phyloP scores from a whole-genome alignment of 129 eudicot genomes.

The Helianthus tuberosus region DNA sequence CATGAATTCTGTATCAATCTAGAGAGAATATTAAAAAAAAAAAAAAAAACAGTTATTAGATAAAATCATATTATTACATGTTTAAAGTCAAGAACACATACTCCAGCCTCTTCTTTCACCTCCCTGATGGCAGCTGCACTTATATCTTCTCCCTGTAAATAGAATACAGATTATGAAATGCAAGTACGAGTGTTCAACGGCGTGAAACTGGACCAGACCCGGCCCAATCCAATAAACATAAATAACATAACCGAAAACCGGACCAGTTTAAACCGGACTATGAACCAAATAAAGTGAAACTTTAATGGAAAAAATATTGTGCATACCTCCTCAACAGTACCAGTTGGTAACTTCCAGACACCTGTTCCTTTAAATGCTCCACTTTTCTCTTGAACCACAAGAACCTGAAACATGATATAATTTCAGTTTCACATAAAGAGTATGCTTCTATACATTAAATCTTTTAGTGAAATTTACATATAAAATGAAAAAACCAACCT shows the following conservation, averaged over 20 bases:
- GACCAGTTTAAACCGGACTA: not conserved
- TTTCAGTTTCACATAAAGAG: slow-evolving; percentile 10
- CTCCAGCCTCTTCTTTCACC: slow-evolving; percentile 75
- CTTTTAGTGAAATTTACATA: not conserved
- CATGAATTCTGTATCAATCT: slow-evolving; percentile 53
- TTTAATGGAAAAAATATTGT: not conserved
- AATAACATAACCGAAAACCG: not conserved
- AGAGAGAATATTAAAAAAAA: not conserved
- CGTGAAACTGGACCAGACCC: not conserved
- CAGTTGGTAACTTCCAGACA: slow-evolving; percentile 65
- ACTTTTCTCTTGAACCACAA: slow-evolving; percentile 59
- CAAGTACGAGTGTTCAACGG: not conserved
- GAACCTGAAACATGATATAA: slow-evolving; percentile 36
- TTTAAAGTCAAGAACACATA: slow-evolving; percentile 32
- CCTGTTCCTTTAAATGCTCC: slow-evolving; percentile 54
- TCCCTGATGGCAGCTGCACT: slow-evolving; percentile 62
- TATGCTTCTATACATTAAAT: not conserved
- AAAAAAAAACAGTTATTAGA: slow-evolving; percentile 9
- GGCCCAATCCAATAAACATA: not conserved
- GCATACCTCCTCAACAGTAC: slow-evolving; percentile 55
- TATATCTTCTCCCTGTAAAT: slow-evolving; percentile 57
- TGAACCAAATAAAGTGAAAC: not conserved
- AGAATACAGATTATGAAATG: slow-evolving; percentile 3
- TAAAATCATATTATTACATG: not conserved
- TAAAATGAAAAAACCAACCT: slow-evolving; percentile 30